phyloP scores from a whole-genome alignment of 176 grass and related monocot genomes.

The Oropetium thomaeum region DNA sequence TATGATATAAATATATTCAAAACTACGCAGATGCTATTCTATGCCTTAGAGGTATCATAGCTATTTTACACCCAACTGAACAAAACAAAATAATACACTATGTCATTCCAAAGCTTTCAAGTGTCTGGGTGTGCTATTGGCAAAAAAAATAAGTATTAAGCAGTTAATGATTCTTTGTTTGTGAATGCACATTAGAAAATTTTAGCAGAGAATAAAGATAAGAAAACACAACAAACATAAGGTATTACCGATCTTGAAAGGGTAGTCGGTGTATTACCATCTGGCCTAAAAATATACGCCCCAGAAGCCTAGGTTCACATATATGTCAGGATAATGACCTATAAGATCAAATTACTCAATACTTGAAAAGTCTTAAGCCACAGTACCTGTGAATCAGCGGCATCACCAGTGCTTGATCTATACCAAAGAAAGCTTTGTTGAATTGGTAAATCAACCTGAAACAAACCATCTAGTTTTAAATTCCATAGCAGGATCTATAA shows the following conservation, averaged over 20 bases:
- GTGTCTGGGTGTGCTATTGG: too few relatives aligned
- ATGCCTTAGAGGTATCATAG: too few relatives aligned
- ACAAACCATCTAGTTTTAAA: neutral
- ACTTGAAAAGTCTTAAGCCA: slow-evolving; percentile 10
- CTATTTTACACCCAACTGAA: too few relatives aligned
- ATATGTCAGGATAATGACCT: slow-evolving; percentile 13
- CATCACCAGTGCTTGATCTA: slow-evolving; percentile 60
- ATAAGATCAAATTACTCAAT: neutral
- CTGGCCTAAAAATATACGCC: slow-evolving; percentile 86
- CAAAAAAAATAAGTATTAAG: too few relatives aligned
- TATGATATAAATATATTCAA: too few relatives aligned
- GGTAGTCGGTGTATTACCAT: slow-evolving; percentile 55
- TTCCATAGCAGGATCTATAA: slow-evolving; percentile 9
- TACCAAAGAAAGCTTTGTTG: slow-evolving; percentile 87
- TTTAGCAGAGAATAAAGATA: too few relatives aligned
- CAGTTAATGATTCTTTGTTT: too few relatives aligned
- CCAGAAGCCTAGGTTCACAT: slow-evolving; percentile 67
- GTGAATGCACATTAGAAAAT: too few relatives aligned
- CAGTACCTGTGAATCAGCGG: slow-evolving; percentile 49
- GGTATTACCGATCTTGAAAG: slow-evolving; percentile 60
- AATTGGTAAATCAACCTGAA: slow-evolving; percentile 77
- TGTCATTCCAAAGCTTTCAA: too few relatives aligned
- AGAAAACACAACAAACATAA: neutral
- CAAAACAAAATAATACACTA: too few relatives aligned
- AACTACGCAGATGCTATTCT: too few relatives aligned